phyloP scores from a whole-genome alignment of 352 stramenopile genomes.

The Globisporangium canariense region DNA sequence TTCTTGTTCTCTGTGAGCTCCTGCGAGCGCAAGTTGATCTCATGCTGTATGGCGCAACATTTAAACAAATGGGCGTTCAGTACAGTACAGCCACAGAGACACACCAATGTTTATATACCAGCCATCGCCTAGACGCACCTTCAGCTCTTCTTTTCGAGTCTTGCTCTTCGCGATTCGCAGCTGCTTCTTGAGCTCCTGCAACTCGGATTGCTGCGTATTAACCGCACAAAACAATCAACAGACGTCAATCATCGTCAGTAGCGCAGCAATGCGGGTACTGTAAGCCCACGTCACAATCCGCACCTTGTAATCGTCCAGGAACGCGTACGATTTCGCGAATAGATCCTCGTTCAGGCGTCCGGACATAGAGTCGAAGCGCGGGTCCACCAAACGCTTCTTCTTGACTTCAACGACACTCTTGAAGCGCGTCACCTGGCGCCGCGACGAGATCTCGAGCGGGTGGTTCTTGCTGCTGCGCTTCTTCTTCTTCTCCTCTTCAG shows the following conservation, averaged over 20 bases:
- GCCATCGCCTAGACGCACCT: constrained; percentile 34
- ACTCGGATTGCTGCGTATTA: constrained; percentile 52
- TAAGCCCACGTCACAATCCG: not conserved
- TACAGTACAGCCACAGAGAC: not conserved
- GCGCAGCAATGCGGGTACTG: not conserved
- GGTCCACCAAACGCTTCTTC: constrained; percentile 70
- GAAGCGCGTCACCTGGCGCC: constrained; percentile 75
- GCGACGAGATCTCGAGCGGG: constrained; percentile 81
- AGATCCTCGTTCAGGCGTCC: constrained; percentile 88
- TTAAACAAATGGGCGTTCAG: not conserved
- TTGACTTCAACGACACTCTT: constrained; percentile 82
- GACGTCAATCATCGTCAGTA: not conserved
- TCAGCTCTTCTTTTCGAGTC: constrained; percentile 70
- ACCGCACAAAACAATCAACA: not conserved
- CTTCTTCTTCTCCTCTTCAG: constrained; percentile 19
- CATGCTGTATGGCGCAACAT: constrained; percentile 28
- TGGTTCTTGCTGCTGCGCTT: constrained; percentile 82
- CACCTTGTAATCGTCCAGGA: constrained; percentile 88
- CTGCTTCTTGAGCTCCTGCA: constrained; percentile 83
- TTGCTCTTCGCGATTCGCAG: constrained; percentile 65
- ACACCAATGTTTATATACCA: not conserved
- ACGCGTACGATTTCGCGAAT: constrained; percentile 86
- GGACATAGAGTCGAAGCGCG: constrained; percentile 82
- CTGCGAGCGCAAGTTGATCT: constrained; percentile 68
- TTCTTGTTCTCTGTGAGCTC: constrained; percentile 75